These are phyloP conservation scores for Cicer pinnatifidum DNA, from an alignment of 306 rosid species.

Conservation along the genomic window DNA sequence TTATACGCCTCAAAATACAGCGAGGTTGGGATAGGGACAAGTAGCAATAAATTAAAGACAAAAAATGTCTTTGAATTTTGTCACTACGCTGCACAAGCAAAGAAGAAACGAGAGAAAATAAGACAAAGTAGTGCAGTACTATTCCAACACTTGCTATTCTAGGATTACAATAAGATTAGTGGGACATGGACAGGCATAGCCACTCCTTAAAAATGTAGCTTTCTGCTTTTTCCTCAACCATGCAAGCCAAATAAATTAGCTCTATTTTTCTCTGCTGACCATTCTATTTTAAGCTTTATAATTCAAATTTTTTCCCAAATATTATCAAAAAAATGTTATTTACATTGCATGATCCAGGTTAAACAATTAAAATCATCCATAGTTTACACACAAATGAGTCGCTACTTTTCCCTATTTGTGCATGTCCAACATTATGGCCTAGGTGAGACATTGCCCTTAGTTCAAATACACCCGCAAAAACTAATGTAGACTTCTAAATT, in stretches of 20 bases:
- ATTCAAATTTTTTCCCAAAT: neutral
- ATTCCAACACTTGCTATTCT: conserved; percentile 42
- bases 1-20: conserved; percentile 42
- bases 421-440: conserved; percentile 1
- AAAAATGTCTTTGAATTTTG: conserved; percentile 52
- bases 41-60: conserved; percentile 46
- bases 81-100: conserved; percentile 47
- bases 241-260: conserved; percentile 23
- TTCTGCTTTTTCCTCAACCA: conserved; percentile 41
- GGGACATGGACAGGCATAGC: conserved; percentile 36
- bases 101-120: conserved; percentile 37
- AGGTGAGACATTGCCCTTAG: too few species aligned
- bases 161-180: conserved; percentile 39
- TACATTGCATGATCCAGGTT: neutral
- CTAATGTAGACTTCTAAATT: too few species aligned
- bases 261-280: neutral
- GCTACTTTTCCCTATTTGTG: neutral
- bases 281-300: conserved; percentile 26
- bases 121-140: conserved; percentile 38
- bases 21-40: conserved; percentile 48
- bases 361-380: neutral
- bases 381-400: neutral
- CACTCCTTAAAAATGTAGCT: conserved; percentile 12
- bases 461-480: neutral
- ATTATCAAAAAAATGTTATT: neutral